Conservation (phyloP, 2,329 filamentous ascomycete species). For the Pyrenochaeta sp. region DNA sequence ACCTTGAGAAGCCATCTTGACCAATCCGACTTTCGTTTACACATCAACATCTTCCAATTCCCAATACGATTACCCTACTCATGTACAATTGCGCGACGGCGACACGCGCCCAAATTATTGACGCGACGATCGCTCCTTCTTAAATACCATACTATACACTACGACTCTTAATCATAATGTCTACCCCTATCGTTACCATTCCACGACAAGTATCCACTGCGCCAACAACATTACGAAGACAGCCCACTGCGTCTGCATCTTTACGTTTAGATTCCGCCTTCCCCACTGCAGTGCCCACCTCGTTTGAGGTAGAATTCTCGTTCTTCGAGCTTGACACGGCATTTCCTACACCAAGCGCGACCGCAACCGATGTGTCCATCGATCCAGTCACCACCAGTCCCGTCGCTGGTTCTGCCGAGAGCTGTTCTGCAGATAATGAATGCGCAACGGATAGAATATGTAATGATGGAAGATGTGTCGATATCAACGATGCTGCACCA, state of each 20-base stretch:
- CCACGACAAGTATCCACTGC: slow-evolving; percentile 10
- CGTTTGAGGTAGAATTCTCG: slow-evolving; percentile 9
- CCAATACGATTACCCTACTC: not conserved
- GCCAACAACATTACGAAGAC: slow-evolving; percentile 13
- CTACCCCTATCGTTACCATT: slow-evolving; percentile 24
- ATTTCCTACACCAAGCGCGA: slow-evolving; percentile 11
- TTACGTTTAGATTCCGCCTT: slow-evolving; percentile 5
- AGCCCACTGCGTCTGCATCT: slow-evolving; percentile 3
- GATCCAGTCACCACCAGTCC: slow-evolving; percentile 13
- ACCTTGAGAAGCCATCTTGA: slow-evolving; percentile 16
- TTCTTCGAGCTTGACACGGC: slow-evolving; percentile 23
- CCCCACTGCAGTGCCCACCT: slow-evolving; percentile 8
- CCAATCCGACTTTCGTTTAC: slow-evolving; percentile 25
- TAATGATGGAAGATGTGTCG: slow-evolving; percentile 27
- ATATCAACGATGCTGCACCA: slow-evolving; percentile 24
- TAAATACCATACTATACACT: not conserved
- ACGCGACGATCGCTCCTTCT: slow-evolving; percentile 7
- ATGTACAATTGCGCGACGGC: slow-evolving; percentile 4
- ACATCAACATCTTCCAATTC: not conserved
- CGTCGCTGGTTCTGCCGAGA: slow-evolving; percentile 19
- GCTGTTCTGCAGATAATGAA: slow-evolving; percentile 31
- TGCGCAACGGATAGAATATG: slow-evolving; percentile 39
- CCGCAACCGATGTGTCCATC: slow-evolving; percentile 7
- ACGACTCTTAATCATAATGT: slow-evolving; percentile 37
- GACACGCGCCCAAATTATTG: slow-evolving; percentile 8